phyloP scores from a whole-genome alignment of 345 rosid genomes.

The Rhodamnia rubescens region DNA sequence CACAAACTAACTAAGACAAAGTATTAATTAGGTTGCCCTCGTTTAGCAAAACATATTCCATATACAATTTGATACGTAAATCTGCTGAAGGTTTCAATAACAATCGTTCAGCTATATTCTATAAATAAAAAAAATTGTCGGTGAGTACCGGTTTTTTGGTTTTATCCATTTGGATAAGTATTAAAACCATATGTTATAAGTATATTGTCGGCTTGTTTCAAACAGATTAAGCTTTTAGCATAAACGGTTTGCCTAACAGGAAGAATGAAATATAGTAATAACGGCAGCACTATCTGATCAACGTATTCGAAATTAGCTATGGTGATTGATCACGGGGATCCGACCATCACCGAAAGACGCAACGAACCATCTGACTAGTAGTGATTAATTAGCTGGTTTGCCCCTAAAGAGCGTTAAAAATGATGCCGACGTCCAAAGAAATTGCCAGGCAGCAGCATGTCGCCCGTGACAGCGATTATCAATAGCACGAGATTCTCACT shows the following conservation, averaged over 20 bases:
- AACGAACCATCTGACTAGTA: background rate
- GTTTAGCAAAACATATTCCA: background rate
- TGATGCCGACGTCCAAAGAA: background rate
- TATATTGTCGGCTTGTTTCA: background rate
- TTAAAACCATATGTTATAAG: background rate
- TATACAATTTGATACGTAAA: background rate
- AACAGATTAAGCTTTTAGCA: background rate
- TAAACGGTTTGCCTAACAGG: fast-evolving
- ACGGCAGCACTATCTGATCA: background rate
- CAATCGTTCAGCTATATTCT: background rate
- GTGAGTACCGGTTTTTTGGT: background rate
- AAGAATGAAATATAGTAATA: background rate
- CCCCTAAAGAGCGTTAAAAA: background rate
- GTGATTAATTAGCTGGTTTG: background rate
- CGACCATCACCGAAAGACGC: background rate
- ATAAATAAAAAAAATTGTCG: background rate
- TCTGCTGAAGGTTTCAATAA: background rate
- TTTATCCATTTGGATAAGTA: background rate
- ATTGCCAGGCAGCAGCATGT: too few species aligned
- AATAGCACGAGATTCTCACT: background rate
- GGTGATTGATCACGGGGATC: background rate
- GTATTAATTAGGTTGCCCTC: background rate
- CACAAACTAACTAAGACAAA: background rate
- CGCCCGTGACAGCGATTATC: background rate
- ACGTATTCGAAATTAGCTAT: background rate